Conservation (phyloP, 1,139 yeast genomes). For the Saccharomyces hybrid region DNA sequence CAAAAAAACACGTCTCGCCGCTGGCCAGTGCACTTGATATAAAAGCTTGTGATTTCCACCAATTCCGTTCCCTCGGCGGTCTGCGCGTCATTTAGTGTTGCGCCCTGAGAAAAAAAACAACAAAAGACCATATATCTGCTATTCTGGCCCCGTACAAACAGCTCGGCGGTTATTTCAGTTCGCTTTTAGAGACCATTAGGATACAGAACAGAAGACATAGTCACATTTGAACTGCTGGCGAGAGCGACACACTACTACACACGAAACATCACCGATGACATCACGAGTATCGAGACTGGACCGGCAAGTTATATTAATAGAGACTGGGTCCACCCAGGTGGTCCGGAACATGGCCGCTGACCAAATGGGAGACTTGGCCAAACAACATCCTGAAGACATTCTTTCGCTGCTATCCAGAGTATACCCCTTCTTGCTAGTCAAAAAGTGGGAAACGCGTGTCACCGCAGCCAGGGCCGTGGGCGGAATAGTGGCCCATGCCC, state of each 20-base stretch:
- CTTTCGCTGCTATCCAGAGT: conserved; percentile 78
- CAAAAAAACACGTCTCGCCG: neutral
- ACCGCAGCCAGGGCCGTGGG: conserved; percentile 95
- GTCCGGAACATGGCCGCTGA: conserved; percentile 96
- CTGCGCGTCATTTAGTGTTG: neutral
- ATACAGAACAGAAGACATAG: neutral
- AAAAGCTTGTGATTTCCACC: conserved; percentile 1
- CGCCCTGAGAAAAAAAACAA: neutral
- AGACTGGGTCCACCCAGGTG: conserved; percentile 91
- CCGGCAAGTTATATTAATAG: conserved; percentile 69
- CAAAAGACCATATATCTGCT: neutral
- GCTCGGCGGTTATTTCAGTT: conserved; percentile 27
- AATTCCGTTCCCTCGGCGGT: neutral
- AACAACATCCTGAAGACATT: conserved; percentile 89
- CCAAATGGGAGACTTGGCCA: conserved; percentile 88
- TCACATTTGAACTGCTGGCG: neutral
- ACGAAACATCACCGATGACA: conserved; percentile 19
- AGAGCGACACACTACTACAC: neutral
- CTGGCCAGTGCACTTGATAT: neutral
- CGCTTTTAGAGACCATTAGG: conserved; percentile 34
- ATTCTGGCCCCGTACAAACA: neutral
- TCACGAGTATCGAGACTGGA: conserved; percentile 45
- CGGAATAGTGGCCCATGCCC: conserved; percentile 75
- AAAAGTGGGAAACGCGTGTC: conserved; percentile 92
- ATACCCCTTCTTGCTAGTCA: conserved; percentile 75